A percentile compares a stretch with the other conserved stretches of the same genome.
Evolutionary conservation across 345 rosid species (phyloP).

Genomic region (Balakata baccata): DNA sequence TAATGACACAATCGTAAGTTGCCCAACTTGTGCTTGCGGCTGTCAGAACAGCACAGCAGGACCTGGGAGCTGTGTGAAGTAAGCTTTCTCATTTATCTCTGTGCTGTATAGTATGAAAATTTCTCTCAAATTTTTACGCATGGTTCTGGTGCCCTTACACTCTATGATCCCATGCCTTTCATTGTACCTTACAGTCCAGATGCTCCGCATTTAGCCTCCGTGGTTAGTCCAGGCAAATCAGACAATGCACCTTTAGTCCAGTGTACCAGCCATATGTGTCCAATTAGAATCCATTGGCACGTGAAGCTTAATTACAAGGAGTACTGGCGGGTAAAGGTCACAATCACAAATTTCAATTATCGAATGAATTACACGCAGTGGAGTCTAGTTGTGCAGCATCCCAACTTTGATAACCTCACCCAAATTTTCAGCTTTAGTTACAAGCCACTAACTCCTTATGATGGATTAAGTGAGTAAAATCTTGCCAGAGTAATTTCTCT

Average conservation of each 20-base stretch:
- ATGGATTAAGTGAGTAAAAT: constrained; percentile 26
- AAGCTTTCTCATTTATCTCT: constrained; percentile 9
- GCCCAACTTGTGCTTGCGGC: constrained; percentile 35
- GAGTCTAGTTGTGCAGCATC: constrained; percentile 35
- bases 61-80: constrained; percentile 27
- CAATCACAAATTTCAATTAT: constrained; percentile 31
- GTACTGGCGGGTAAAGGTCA: constrained; percentile 32
- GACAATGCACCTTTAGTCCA: constrained; percentile 29
- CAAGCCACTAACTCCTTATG: constrained; percentile 31
- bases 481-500: background rate
- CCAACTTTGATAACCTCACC: constrained; percentile 33
- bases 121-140: background rate
- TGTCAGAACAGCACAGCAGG: constrained; percentile 24
- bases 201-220: constrained; percentile 30
- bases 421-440: constrained; percentile 28
- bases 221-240: constrained; percentile 18
- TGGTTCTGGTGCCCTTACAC: background rate
- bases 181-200: constrained; percentile 21
- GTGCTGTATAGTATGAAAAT: background rate
- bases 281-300: constrained; percentile 33
- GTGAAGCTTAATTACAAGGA: constrained; percentile 33
- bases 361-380: constrained; percentile 28
- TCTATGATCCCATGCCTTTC: background rate
- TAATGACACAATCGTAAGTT: constrained; percentile 26
- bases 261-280: constrained; percentile 38